phyloP scores from a whole-genome alignment of 352 stramenopile genomes.

The Pythium diclinum region DNA sequence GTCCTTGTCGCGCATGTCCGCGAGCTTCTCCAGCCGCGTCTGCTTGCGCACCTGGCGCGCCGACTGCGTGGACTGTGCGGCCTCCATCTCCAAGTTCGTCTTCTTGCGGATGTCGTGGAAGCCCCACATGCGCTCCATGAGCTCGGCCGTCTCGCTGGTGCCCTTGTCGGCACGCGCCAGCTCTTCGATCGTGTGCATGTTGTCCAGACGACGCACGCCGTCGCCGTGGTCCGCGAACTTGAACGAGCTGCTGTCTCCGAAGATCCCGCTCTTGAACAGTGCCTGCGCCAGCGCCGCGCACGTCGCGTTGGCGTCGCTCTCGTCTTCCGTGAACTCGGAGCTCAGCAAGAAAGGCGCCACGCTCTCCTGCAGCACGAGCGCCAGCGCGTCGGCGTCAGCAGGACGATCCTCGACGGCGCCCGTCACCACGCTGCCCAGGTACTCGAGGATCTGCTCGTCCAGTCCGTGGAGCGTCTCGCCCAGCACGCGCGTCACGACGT shows the following conservation, averaged over 20 bases:
- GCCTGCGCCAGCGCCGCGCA: constrained; percentile 43
- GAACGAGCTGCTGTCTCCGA: constrained; percentile 22
- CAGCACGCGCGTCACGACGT: constrained; percentile 45
- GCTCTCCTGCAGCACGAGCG: constrained; percentile 44
- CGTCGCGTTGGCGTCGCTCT: constrained; percentile 34
- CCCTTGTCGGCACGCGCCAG: constrained; percentile 46
- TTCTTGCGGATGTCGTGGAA: constrained; percentile 83
- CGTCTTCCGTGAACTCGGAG: constrained; percentile 45
- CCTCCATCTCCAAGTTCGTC: constrained; percentile 76
- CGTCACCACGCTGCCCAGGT: constrained; percentile 55
- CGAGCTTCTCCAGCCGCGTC: constrained; percentile 64
- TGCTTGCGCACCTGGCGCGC: constrained; percentile 80
- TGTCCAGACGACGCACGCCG: constrained; percentile 58
- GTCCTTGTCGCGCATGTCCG: constrained; percentile 48
- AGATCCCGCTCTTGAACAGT: constrained; percentile 30
- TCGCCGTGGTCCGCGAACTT: constrained; percentile 16
- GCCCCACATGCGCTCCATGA: constrained; percentile 84
- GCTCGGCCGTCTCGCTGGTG: constrained; percentile 50
- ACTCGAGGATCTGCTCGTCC: constrained; percentile 71
- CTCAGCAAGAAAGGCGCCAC: constrained; percentile 75
- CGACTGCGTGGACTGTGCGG: constrained; percentile 68
- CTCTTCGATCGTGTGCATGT: constrained; percentile 72
- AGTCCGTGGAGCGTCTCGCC: constrained; percentile 47
- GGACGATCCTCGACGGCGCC: constrained; percentile 46
- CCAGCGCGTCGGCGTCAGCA: constrained; percentile 34